Conservation (phyloP, 768 basidiomycete genomes). For the Rhodotorula paludigena region DNA sequence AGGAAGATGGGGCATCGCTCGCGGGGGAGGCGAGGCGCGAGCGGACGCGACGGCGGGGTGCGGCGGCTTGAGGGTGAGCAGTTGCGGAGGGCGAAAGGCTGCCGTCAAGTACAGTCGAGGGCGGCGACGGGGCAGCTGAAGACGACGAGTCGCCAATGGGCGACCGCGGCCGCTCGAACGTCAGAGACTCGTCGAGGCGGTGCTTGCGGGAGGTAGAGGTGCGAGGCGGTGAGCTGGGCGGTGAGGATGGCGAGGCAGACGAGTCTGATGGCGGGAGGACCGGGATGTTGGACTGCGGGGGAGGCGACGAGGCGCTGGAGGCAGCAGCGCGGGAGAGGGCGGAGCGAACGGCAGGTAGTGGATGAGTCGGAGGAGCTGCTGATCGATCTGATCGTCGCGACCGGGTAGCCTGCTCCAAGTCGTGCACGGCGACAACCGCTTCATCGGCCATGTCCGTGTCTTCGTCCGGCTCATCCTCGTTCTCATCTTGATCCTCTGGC, state of each 20-base stretch:
- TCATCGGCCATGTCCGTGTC: neutral
- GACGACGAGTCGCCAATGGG: neutral
- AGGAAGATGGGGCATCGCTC: no score
- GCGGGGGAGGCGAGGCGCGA: no score
- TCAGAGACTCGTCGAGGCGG: neutral
- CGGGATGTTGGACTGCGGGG: neutral
- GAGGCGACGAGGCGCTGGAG: neutral
- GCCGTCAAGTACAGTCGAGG: neutral
- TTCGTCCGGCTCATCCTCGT: neutral
- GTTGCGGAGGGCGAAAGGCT: neutral
- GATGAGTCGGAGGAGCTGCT: neutral
- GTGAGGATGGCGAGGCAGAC: neutral
- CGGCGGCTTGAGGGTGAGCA: no score
- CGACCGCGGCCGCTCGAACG: neutral
- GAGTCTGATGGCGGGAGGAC: neutral
- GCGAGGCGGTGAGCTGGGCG: neutral
- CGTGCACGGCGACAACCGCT: neutral
- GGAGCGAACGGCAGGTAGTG: neutral
- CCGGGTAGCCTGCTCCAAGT: neutral
- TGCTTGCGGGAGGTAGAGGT: neutral
- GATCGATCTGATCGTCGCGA: neutral
- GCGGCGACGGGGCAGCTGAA: neutral
- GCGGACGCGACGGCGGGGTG: no score
- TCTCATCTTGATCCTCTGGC: neutral
- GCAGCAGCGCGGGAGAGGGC: neutral